These are phyloP conservation scores for Pseudocercospora fijiensis DNA, from an alignment of 2,329 filamentous ascomycete species.

Conservation along the genomic window DNA sequence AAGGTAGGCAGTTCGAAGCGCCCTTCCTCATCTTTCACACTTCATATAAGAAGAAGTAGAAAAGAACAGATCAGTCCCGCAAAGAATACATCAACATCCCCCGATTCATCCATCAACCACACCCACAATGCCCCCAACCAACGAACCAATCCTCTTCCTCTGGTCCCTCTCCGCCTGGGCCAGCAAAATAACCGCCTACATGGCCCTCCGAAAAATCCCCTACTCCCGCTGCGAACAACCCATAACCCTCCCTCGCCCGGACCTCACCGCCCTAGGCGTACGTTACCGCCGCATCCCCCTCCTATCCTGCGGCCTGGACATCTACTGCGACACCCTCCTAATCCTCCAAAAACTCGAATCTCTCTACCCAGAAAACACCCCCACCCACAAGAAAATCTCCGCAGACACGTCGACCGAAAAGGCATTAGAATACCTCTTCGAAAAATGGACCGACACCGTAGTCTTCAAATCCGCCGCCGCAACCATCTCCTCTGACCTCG, in stretches of 20 bases:
- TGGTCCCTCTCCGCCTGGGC: constrained; percentile 67
- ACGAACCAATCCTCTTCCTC: constrained; percentile 58
- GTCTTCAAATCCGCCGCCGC: constrained; percentile 56
- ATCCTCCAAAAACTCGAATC: constrained; percentile 65
- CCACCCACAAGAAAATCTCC: no score
- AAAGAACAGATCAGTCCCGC: neutral
- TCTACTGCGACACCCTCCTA: constrained; percentile 69
- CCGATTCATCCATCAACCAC: no score
- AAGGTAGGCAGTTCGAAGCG: neutral
- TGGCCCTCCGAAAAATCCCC: constrained; percentile 63
- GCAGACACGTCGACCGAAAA: constrained; percentile 48
- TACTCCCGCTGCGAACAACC: constrained; percentile 59
- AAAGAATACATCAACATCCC: neutral
- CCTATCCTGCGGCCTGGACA: constrained; percentile 63
- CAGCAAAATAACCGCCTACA: constrained; percentile 64
- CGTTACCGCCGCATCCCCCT: constrained; percentile 69
- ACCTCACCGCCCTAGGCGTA: constrained; percentile 54
- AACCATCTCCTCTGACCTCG: constrained; percentile 58
- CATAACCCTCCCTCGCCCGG: constrained; percentile 11
- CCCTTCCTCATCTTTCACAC: neutral
- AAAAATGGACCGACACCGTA: constrained; percentile 49
- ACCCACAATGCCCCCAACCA: constrained; percentile 1
- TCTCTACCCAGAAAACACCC: constrained; percentile 47
- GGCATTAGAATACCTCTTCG: constrained; percentile 58
- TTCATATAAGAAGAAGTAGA: neutral